Conservation (phyloP, 2,329 filamentous ascomycete species). For the Penicillium palitans region DNA sequence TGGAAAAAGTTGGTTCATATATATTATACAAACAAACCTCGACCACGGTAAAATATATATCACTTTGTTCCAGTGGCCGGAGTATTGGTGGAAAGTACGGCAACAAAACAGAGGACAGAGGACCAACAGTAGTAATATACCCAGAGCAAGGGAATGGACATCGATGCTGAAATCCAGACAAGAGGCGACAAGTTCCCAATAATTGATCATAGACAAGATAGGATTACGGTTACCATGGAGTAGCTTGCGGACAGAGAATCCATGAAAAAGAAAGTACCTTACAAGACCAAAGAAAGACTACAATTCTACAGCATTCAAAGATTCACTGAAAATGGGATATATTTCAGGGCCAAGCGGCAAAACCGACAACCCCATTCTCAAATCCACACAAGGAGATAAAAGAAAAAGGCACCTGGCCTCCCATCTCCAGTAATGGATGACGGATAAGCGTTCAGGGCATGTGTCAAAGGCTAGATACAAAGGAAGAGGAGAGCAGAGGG, state of each 20-base stretch:
- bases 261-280: not conserved
- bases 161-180: not conserved
- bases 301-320: not conserved
- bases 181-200: not conserved
- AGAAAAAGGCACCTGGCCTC: conserved; percentile 14
- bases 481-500: conserved; percentile 16
- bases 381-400: conserved; percentile 21
- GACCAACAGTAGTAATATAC: not conserved
- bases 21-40: too few relatives aligned
- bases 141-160: not conserved
- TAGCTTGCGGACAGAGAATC: not conserved
- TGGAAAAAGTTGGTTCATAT: not conserved
- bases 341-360: conserved; percentile 6
- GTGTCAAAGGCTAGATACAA: conserved; percentile 24
- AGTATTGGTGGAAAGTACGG: too few relatives aligned
- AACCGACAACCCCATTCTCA: conserved; percentile 5
- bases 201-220: not conserved
- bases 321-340: conserved; percentile 13
- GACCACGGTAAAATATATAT: not conserved
- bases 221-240: not conserved
- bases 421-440: not conserved
- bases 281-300: not conserved
- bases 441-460: not conserved
- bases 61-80: not conserved
- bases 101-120: not conserved